A percentile compares a stretch with the other conserved stretches of the same genome.
phyloP scores from a whole-genome alignment of 2,329 filamentous ascomycete species.

The Atkinsonella hypoxylon region DNA sequence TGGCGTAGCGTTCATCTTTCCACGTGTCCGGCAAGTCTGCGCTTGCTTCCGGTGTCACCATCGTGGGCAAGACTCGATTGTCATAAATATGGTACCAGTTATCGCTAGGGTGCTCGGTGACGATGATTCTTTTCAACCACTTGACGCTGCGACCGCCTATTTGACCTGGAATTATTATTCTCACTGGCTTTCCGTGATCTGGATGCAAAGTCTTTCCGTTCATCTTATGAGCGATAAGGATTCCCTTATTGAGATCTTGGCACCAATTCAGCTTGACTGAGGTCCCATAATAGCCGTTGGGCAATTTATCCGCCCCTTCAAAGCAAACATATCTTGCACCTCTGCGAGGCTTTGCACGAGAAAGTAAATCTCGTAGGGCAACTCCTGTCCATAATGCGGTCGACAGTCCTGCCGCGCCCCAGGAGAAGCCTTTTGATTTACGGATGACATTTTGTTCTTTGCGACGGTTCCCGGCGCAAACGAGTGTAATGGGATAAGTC shows the following conservation, averaged over 20 bases:
- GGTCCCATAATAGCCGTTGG: slow-evolving; percentile 82
- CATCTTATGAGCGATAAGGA: slow-evolving; percentile 84
- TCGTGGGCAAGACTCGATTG: slow-evolving; percentile 80
- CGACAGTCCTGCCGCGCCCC: slow-evolving; percentile 78
- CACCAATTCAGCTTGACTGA: slow-evolving; percentile 82
- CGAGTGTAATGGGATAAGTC: slow-evolving; percentile 77
- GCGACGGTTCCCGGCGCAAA: slow-evolving; percentile 82
- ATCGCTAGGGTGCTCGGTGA: slow-evolving; percentile 69
- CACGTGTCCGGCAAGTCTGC: slow-evolving; percentile 64
- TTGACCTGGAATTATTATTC: slow-evolving; percentile 77
- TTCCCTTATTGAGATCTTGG: slow-evolving; percentile 68
- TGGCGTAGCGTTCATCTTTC: slow-evolving; percentile 83
- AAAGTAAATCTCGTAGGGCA: slow-evolving; percentile 58
- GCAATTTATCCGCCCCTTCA: slow-evolving; percentile 78
- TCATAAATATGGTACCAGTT: slow-evolving; percentile 97
- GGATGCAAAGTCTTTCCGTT: slow-evolving; percentile 71
- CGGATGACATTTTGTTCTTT: slow-evolving; percentile 89
- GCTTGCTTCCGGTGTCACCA: slow-evolving; percentile 70
- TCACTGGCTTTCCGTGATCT: slow-evolving; percentile 76
- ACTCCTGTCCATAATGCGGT: slow-evolving; percentile 84
- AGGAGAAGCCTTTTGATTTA: slow-evolving; percentile 89
- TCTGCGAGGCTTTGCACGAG: slow-evolving; percentile 52
- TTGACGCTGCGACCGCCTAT: slow-evolving; percentile 90
- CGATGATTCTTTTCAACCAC: slow-evolving; percentile 72
- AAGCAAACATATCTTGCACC: slow-evolving; percentile 78